These are phyloP conservation scores for Ustilago sp. DNA, from an alignment of 1,284 basidiomycete species.

Conservation along the genomic window DNA sequence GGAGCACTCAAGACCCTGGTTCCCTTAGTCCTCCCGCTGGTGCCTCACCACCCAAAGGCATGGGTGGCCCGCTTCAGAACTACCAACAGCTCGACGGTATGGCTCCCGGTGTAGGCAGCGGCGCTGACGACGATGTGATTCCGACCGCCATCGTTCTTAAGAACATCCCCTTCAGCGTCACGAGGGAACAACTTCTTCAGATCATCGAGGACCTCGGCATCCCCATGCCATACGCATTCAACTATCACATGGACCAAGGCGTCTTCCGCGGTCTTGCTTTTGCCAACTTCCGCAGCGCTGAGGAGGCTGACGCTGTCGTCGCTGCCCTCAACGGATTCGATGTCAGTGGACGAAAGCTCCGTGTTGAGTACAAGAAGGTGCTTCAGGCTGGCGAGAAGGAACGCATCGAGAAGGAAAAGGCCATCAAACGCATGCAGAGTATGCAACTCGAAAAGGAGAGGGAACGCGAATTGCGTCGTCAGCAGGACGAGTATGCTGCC, in stretches of 20 bases:
- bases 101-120: neutral
- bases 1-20: constrained; percentile 38
- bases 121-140: constrained; percentile 89
- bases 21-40: constrained; percentile 34
- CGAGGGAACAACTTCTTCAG: constrained; percentile 92
- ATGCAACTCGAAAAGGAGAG: constrained; percentile 66
- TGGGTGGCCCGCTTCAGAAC: constrained; percentile 11
- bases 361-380: constrained; percentile 99
- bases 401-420: constrained; percentile 98
- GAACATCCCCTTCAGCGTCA: constrained; percentile 98
- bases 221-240: constrained; percentile 99
- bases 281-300: constrained; percentile 92
- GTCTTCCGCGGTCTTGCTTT: constrained; percentile 98
- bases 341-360: constrained; percentile 95
- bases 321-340: constrained; percentile 90
- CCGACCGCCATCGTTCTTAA: constrained; percentile 99
- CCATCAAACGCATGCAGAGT: constrained; percentile 90
- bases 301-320: constrained; percentile 94
- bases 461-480: constrained; percentile 52
- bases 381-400: constrained; percentile 99
- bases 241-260: constrained; percentile 73
- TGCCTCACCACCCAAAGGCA: constrained; percentile 36
- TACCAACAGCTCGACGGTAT: constrained; percentile 12
- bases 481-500: constrained; percentile 54
- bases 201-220: constrained; percentile 95